Conservation (phyloP, 2,329 filamentous ascomycete species). For the Diaporthe caulivora region DNA sequence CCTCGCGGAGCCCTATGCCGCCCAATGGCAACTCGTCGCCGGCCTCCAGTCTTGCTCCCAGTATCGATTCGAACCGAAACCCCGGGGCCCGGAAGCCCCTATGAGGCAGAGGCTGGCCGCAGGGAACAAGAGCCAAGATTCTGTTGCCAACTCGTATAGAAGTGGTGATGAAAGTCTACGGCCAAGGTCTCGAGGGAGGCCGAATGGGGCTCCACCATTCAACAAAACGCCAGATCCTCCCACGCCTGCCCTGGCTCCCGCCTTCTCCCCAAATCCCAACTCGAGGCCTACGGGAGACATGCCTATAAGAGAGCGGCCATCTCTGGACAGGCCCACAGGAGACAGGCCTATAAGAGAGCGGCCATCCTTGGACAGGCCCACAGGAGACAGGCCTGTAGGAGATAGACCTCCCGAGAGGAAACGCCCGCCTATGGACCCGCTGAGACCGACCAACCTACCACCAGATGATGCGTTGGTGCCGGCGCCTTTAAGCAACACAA, state of each 20-base stretch:
- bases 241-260: slow-evolving; percentile 40
- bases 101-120: slow-evolving; percentile 60
- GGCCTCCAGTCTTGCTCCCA: slow-evolving; percentile 51
- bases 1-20: slow-evolving; percentile 47
- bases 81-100: slow-evolving; percentile 55
- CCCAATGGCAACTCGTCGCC: slow-evolving; percentile 58
- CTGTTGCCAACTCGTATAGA: slow-evolving; percentile 62
- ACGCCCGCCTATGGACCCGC: slow-evolving; percentile 75
- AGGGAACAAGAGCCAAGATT: slow-evolving; percentile 70
- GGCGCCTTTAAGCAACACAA: slow-evolving; percentile 68
- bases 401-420: slow-evolving; percentile 72
- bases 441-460: slow-evolving; percentile 59
- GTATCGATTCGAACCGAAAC: slow-evolving; percentile 62
- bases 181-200: slow-evolving; percentile 60
- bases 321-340: not conserved
- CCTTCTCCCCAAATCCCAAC: slow-evolving; percentile 36
- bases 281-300: slow-evolving; percentile 48
- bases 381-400: slow-evolving; percentile 49
- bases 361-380: not conserved
- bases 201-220: slow-evolving; percentile 54
- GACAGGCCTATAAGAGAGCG: slow-evolving; percentile 69
- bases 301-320: slow-evolving; percentile 60
- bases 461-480: slow-evolving; percentile 68
- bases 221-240: slow-evolving; percentile 45
- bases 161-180: slow-evolving; percentile 65